These are phyloP conservation scores for Gracilaria vermiculophylla DNA, from an alignment of 23 red algal species.

Conservation along the genomic window DNA sequence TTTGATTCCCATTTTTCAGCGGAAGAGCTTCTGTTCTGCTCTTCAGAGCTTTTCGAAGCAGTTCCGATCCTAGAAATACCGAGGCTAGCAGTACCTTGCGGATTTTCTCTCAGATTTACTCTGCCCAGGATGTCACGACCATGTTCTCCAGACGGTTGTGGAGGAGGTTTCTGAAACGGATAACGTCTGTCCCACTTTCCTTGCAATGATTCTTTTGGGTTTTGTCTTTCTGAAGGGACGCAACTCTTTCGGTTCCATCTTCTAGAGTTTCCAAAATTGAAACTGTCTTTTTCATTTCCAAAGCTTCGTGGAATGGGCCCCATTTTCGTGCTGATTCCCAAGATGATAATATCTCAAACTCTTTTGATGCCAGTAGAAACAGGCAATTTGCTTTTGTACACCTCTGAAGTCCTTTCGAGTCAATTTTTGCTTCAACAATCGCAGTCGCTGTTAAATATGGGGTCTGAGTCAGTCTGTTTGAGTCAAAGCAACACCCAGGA, in stretches of 20 bases:
- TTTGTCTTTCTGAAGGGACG: background rate
- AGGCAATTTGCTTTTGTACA: too few relatives aligned
- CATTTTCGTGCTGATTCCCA: background rate
- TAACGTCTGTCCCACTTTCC: background rate
- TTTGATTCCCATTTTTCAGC: background rate
- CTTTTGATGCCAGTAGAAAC: too few relatives aligned
- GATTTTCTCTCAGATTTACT: background rate
- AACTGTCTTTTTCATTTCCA: background rate
- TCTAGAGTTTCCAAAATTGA: background rate
- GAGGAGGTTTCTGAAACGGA: background rate
- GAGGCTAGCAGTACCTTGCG: background rate
- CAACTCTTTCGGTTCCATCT: background rate
- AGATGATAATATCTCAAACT: too few relatives aligned
- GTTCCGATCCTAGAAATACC: background rate
- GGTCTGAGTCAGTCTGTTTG: background rate
- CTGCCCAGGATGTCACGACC: background rate
- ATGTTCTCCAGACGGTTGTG: background rate
- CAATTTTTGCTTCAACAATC: background rate
- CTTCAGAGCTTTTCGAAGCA: background rate
- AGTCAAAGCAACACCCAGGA: background rate
- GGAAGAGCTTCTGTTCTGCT: background rate
- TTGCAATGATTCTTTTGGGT: background rate
- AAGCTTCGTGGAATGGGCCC: background rate
- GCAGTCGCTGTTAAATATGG: background rate
- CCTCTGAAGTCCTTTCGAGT: too few relatives aligned